Conservation (phyloP, 805 yeast genomes). For the Alloascoidea hylecoeti region DNA sequence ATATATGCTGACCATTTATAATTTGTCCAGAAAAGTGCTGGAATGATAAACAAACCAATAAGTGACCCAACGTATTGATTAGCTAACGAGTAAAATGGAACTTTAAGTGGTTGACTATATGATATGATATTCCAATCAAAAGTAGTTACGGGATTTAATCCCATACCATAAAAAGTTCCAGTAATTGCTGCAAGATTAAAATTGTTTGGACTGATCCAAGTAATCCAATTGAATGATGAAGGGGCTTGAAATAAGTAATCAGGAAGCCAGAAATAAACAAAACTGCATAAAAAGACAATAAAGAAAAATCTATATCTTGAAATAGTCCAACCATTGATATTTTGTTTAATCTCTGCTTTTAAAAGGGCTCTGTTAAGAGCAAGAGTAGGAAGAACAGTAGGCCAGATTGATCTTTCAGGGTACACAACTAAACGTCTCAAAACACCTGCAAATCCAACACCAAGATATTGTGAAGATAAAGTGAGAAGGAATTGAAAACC, state of each 20-base stretch:
- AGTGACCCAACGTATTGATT: constrained; percentile 18
- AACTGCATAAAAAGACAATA: constrained; percentile 23
- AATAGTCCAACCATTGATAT: constrained; percentile 45
- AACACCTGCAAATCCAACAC: constrained; percentile 52
- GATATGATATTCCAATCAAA: constrained; percentile 31
- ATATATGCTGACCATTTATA: constrained; percentile 22
- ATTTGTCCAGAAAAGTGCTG: constrained; percentile 26
- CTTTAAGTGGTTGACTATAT: constrained; percentile 17
- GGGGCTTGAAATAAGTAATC: constrained; percentile 48
- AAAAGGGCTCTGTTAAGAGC: constrained; percentile 34
- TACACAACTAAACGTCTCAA: constrained; percentile 38
- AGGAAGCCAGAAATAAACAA: constrained; percentile 54
- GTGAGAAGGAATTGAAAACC: constrained; percentile 29
- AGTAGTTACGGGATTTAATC: constrained; percentile 33
- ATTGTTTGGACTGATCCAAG: constrained; percentile 41
- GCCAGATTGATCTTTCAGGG: constrained; percentile 30
- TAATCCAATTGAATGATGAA: constrained; percentile 47
- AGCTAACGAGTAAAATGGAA: constrained; percentile 21
- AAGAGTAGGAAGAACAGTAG: constrained; percentile 30
- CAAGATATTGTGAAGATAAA: constrained; percentile 35
- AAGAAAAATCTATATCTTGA: constrained; percentile 35
- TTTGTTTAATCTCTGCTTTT: constrained; percentile 22
- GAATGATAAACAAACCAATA: constrained; percentile 18
- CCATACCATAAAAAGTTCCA: constrained; percentile 29
- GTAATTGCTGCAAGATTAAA: constrained; percentile 31